Evolutionary conservation across 192 early-diverging fungal species (phyloP), one percentile per base, ranked within the genome.

Genomic region (Gigaspora rosea): DNA sequence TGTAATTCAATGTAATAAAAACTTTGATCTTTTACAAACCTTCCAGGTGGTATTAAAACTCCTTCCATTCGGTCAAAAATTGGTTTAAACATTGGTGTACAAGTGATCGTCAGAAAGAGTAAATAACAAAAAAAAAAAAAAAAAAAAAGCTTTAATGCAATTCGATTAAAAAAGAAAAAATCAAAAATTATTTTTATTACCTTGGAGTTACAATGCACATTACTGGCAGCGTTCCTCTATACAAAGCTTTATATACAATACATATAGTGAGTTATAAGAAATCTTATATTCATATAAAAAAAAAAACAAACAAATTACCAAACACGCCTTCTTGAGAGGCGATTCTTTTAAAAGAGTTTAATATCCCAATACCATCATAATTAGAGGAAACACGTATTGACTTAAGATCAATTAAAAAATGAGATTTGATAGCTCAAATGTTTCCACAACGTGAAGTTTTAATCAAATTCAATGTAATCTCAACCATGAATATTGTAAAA

Each of bases 41-140:
- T 84, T 68, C 80, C 82, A 0, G 70, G 49, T 20, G 83, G 83
- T 35, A 83, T 52, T 58, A 81, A 13, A 8, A 50, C 67, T 57
- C 82, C 82, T 78, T 85, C 83, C 50, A 83, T 54, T 61, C 64
- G 77, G 32, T 83, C 83, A 78, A 85, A 85, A 12, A 85, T 78
- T 11, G 83, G 83, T 63, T 83, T 85, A 56, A 79, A 85, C 51
- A 82, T 80, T 35, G 83, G n/a, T n/a, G n/a, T n/a, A n/a, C n/a
- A n/a, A n/a, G n/a, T n/a, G n/a, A n/a, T n/a, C n/a, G n/a, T n/a
- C n/a, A n/a, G n/a, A n/a, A n/a, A n/a, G n/a, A n/a, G n/a, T n/a
- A 16, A n/a, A 27, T 47, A 57, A 36, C 36, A 27, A 8, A 20
- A 20, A 52, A 12, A 62, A 7, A 62, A 12, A 62, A 7, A 62